Conservation (phyloP, 305 asterid genomes). For the Fraxinus sp. region DNA sequence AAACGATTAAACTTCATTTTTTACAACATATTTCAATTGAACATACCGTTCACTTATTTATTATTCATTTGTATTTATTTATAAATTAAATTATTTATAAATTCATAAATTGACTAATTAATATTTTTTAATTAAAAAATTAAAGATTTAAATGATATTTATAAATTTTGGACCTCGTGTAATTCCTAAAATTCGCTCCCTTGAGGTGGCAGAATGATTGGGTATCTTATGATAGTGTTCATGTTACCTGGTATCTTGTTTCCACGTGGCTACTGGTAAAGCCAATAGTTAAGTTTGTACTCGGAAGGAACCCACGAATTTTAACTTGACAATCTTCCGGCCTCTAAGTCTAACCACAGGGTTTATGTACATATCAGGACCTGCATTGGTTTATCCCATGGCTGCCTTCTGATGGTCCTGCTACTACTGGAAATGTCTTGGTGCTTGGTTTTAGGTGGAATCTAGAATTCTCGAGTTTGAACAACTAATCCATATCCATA, state of each 20-base stretch:
- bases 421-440: conserved; percentile 41
- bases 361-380: conserved; percentile 58
- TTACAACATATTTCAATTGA: too few species aligned
- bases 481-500: conserved; percentile 61
- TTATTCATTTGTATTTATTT: too few species aligned
- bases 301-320: background rate
- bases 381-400: conserved; percentile 46
- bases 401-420: conserved; percentile 38
- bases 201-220: too few species aligned
- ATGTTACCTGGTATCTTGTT: background rate
- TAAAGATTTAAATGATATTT: too few species aligned
- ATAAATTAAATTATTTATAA: too few species aligned
- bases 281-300: background rate
- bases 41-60: too few species aligned
- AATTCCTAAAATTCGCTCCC: too few species aligned
- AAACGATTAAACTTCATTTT: too few species aligned
- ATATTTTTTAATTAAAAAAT: too few species aligned
- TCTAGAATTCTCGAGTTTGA: conserved; percentile 63
- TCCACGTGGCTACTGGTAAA: background rate
- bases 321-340: background rate
- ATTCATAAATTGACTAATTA: too few species aligned
- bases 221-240: background rate
- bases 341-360: background rate
- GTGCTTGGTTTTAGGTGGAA: conserved; percentile 31
- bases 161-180: too few species aligned